Percentiles rank a stretch among this genome's conserved stretches.
Conservation (phyloP, 371 early-diverging fungal species). For the Syncephalis plumigaleata region DNA sequence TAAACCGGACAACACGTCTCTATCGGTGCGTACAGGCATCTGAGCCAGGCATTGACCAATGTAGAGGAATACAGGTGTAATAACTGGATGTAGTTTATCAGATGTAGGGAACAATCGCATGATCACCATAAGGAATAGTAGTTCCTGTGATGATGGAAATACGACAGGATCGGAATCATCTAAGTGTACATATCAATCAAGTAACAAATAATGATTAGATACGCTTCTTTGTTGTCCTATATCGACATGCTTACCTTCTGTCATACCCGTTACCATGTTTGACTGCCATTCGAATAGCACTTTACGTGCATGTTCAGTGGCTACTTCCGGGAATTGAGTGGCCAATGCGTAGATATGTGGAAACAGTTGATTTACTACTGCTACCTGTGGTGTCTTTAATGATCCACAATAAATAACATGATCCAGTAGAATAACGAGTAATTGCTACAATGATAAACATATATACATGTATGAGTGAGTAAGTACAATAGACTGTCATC, state of each 20-base stretch:
- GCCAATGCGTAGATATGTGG: conserved; percentile 31
- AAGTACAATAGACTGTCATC: neutral
- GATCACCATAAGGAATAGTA: conserved; percentile 37
- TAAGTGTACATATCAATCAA: no score
- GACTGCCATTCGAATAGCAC: neutral
- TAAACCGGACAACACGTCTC: conserved; percentile 52
- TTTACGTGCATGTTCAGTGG: conserved; percentile 8
- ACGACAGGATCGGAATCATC: conserved; percentile 13
- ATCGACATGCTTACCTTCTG: neutral
- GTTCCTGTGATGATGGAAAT: conserved; percentile 25
- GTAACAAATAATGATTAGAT: no score
- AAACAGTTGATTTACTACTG: conserved; percentile 29
- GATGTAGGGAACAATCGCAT: conserved; percentile 70
- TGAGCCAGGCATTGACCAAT: conserved; percentile 57
- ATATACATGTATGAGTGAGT: no score
- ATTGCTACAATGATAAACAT: conserved; percentile 6
- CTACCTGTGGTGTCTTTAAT: conserved; percentile 21
- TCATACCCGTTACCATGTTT: neutral
- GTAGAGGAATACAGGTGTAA: conserved; percentile 64
- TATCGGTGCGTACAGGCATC: conserved; percentile 28
- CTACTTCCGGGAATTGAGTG: conserved; percentile 25
- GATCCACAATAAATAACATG: conserved; percentile 35
- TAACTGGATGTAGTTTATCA: conserved; percentile 70
- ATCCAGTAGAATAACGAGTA: conserved; percentile 42
- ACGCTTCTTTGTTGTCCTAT: no score